These are phyloP conservation scores for Euptelea pleiosperma DNA, from an alignment of 164 flowering plant species.

Conservation along the genomic window DNA sequence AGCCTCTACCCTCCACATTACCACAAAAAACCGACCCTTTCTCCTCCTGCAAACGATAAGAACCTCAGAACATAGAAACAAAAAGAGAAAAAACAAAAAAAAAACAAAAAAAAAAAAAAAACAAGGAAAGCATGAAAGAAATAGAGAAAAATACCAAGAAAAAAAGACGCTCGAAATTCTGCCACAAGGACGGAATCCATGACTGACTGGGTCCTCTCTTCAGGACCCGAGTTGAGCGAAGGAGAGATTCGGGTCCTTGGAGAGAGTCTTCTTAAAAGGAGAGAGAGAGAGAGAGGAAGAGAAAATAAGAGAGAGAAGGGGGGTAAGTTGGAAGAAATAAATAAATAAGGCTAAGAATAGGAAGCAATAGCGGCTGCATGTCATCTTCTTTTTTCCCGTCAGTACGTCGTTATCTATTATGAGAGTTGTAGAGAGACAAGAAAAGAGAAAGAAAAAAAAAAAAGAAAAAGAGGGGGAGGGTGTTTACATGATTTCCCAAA, in stretches of 20 bases:
- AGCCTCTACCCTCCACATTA: constrained; percentile 32
- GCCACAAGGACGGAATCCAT: constrained; percentile 38
- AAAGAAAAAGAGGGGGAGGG: no score
- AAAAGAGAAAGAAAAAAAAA: no score
- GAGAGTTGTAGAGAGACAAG: no score
- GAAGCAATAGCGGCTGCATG: constrained; percentile 15
- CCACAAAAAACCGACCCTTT: constrained; percentile 26
- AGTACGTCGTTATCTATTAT: constrained; percentile 14
- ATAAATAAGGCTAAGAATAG: constrained; percentile 4
- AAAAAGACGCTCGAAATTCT: constrained; percentile 29
- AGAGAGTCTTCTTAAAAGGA: constrained; percentile 1
- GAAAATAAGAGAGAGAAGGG: neutral
- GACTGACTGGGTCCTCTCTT: constrained; percentile 30
- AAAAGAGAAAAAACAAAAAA: neutral
- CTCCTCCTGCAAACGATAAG: constrained; percentile 27
- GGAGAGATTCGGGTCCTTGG: constrained; percentile 33
- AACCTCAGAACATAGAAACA: constrained; percentile 10
- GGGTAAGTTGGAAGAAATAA: neutral
- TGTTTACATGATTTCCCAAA: no score
- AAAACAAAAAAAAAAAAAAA: constrained; percentile 3
- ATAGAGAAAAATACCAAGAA: constrained; percentile 29
- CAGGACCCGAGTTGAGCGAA: constrained; percentile 25
- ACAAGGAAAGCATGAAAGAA: constrained; percentile 7
- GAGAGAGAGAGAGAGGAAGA: constrained; percentile 17
- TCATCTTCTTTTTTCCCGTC: constrained; percentile 7